Evolutionary conservation across 345 rosid genomes (phyloP).

Genomic region (Ailanthus altissimus): DNA sequence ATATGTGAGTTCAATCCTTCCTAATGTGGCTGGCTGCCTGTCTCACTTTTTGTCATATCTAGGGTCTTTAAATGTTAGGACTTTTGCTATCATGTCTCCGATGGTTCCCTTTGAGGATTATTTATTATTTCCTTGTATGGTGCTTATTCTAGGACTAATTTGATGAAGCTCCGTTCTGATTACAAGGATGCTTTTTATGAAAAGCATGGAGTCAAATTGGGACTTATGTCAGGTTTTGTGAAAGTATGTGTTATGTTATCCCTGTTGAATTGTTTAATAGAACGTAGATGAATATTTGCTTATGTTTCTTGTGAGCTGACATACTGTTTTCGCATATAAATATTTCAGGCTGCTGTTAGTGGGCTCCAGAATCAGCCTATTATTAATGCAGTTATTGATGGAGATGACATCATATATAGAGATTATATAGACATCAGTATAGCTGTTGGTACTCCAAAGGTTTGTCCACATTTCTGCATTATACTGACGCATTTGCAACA

Average conservation of each 20-base stretch:
- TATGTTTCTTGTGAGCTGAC: background rate
- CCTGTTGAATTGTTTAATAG: conserved; percentile 4
- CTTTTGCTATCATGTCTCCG: background rate
- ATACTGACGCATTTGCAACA: background rate
- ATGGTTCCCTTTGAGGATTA: background rate
- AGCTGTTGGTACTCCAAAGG: conserved; percentile 74
- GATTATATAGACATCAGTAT: conserved; percentile 93
- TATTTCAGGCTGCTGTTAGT: conserved; percentile 90
- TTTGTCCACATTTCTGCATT: conserved; percentile 26
- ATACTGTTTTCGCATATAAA: background rate
- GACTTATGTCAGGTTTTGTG: conserved; percentile 96
- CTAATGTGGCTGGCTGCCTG: background rate
- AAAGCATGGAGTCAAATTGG: conserved; percentile 97
- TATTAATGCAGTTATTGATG: conserved; percentile 97
- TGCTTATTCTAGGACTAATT: conserved; percentile 71
- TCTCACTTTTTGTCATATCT: background rate
- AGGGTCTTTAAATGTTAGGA: background rate
- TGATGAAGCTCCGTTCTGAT: conserved; percentile 96
- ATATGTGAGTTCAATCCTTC: conserved; percentile 58
- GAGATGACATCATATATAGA: conserved; percentile 95
- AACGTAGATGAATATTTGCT: background rate
- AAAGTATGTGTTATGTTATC: conserved; percentile 48
- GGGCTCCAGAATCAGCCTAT: conserved; percentile 97
- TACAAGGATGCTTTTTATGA: conserved; percentile 96
- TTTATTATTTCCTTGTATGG: conserved; percentile 10